Evolutionary conservation across 2,329 filamentous ascomycete genomes (phyloP), one percentile per base, ranked within the genome.

Genomic region (Lecanoromycetidae sp.): DNA sequence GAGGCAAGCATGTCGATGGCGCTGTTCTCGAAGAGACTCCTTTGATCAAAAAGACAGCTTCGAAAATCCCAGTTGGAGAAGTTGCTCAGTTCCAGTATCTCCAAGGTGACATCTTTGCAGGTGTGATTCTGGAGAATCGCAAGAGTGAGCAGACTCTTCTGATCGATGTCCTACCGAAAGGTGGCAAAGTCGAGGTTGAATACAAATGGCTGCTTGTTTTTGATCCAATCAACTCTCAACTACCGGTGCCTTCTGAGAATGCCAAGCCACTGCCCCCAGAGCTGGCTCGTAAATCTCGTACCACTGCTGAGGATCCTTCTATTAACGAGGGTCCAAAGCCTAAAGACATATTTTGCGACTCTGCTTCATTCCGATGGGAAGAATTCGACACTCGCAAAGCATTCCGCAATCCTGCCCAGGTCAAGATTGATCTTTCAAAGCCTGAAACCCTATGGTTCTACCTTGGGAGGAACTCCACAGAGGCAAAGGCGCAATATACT

Each of bases 401-500:
- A 34, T 67, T 72, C 43, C 60, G 59, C 52, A 83, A 82, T 56
- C 70, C 70, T 52, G 70, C 68, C 45, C 79, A 84, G 61, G 73
- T 71, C 59, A 84, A 80, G 64, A 69, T 93, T 49, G 79, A 94
- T 58, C 63, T 94, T 7, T 66, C 66, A 51, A 84, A 83, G 60
- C 72, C 80, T 13, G 76, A 90, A 52, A 81, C 85, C 60, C 63
- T 94, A 15, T 96, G 88, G 86, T 77, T 87, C 66, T 96, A 95
- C 62, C 73, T 98, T 51, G 86, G 86, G 26, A 79, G 79, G 61
- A 77, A 75, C 17, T 96, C 90, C 19, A 95, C 90, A 5, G 90
- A 96, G 59, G 84, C 87, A 45, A 87, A 82, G 63, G 82, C 87
- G 22, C 87, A 93, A 61, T 98, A 91, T 65, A 94, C 88, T 4